These are phyloP conservation scores for Plantago ovata DNA, from an alignment of 257 asterid genomes.

Conservation along the genomic window DNA sequence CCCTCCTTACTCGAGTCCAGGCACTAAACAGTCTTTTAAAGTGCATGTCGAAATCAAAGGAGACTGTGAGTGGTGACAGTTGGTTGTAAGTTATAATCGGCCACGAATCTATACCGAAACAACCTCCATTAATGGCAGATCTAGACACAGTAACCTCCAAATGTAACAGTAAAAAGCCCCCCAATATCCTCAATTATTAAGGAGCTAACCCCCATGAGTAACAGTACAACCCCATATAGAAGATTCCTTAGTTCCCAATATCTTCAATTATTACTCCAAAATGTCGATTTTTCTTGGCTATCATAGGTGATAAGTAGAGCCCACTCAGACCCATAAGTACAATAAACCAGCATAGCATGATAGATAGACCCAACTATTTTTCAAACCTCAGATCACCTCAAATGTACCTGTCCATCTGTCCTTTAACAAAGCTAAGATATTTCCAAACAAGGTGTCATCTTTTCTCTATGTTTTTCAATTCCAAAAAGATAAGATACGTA, in stretches of 20 bases:
- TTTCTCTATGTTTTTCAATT: not conserved
- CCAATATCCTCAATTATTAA: too few relatives aligned
- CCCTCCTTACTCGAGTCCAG: too few relatives aligned
- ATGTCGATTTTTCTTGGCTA: not conserved
- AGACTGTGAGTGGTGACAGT: too few relatives aligned
- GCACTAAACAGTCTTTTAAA: too few relatives aligned
- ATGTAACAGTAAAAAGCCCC: too few relatives aligned
- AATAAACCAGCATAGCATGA: constrained; percentile 2
- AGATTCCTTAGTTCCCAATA: constrained; percentile 5
- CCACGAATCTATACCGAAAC: too few relatives aligned
- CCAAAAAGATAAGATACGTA: constrained; percentile 1
- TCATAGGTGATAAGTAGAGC: constrained; percentile 8
- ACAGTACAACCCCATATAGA: not conserved
- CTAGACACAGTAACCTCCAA: too few relatives aligned
- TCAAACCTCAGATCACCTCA: not conserved
- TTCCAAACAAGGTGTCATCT: not conserved
- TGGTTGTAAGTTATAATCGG: too few relatives aligned
- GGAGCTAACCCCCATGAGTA: too few relatives aligned
- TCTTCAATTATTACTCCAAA: not conserved
- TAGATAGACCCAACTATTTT: not conserved
- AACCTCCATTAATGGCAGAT: too few relatives aligned
- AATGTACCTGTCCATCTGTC: not conserved
- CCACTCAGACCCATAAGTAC: constrained; percentile 7
- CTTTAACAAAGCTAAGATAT: not conserved
- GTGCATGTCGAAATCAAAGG: too few relatives aligned